Evolutionary conservation across 352 stramenopile genomes (phyloP).

Genomic region (Phytophthora melonis): DNA sequence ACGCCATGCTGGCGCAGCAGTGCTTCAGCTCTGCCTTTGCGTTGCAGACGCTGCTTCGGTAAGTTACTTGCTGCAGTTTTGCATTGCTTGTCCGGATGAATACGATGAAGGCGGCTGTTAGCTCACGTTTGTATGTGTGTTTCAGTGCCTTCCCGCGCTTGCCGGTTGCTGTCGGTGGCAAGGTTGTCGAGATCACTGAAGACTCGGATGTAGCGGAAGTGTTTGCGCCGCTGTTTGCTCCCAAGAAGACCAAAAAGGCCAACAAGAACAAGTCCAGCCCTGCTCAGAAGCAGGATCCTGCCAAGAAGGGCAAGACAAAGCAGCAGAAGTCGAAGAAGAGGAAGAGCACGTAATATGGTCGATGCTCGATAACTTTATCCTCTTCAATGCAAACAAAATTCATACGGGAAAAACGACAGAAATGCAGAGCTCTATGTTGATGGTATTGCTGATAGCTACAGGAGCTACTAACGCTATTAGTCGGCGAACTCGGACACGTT

Average conservation of each 20-base stretch:
- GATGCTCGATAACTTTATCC: slow-evolving; percentile 36
- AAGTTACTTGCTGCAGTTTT: slow-evolving; percentile 5
- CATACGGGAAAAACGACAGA: slow-evolving; percentile 21
- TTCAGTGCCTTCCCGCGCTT: slow-evolving; percentile 65
- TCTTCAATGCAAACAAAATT: slow-evolving; percentile 27
- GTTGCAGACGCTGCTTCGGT: slow-evolving; percentile 77
- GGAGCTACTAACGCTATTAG: slow-evolving; percentile 29
- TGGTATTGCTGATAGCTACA: neutral
- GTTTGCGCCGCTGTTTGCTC: slow-evolving; percentile 61
- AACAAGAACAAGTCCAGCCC: slow-evolving; percentile 35
- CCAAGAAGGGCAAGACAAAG: slow-evolving; percentile 41
- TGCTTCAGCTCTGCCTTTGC: slow-evolving; percentile 84
- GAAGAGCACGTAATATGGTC: slow-evolving; percentile 40
- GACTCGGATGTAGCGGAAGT: slow-evolving; percentile 48
- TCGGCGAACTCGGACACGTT: slow-evolving; percentile 84
- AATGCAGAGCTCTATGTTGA: slow-evolving; percentile 29
- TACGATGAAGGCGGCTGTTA: neutral
- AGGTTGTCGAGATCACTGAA: slow-evolving; percentile 55
- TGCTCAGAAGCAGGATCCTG: slow-evolving; percentile 27
- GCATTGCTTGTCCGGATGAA: neutral
- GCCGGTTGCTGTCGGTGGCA: slow-evolving; percentile 58
- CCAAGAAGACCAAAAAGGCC: slow-evolving; percentile 41
- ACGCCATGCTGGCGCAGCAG: slow-evolving; percentile 61
- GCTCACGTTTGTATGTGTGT: slow-evolving; percentile 11
- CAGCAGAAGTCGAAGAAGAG: slow-evolving; percentile 62